Evolutionary conservation across 176 grass and related monocot species (phyloP), one percentile per base, ranked within the genome.

Genomic region (Thalia dealbata): DNA sequence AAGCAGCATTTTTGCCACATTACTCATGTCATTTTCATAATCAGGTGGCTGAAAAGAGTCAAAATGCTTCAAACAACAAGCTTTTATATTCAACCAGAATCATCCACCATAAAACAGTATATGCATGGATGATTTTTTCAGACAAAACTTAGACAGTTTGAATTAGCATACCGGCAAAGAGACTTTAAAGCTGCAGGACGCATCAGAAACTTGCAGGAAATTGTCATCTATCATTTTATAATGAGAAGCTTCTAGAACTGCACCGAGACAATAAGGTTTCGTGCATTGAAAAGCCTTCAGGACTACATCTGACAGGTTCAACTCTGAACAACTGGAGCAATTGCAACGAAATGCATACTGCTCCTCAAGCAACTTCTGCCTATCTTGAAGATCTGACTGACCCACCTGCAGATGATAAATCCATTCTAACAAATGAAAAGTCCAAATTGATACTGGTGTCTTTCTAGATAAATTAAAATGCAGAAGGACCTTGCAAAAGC

Each of bases 241-340:
- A 73, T 74, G 78, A 80, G 55, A 67, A 78, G 69, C 82, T 90
- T 92, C 80, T 58, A 84, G 74, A 62, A 96, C 45, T 48, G 78
- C 89, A 82, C 93, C 93, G 67, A 75, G 64, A 54, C 93, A 96
- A 64, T 74, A 80, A 75, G 50, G 81, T 78, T 74, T 71, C 51
- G 73, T 78, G 81, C 93, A 96, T 38, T 76, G 62, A 60, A 92
- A 90, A 73, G 93, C 82, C 86, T 88, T 84, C 13, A 92, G 73
- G 63, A 96, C 84, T 77, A 96, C 82, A 74, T 96, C 93, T 62
- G 93, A 86, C 26, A 96, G 69, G 73, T 82, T 89, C 82, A 88
- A 76, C 69, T 77, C 82, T 60, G 93, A 92, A 79, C 93, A 96
- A 87, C 82, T 75, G 70, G 75, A 88, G 82, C 89, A 96, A 52